These are phyloP conservation scores for Coemansia umbellata DNA, from an alignment of 192 early-diverging fungal genomes.

Conservation along the genomic window DNA sequence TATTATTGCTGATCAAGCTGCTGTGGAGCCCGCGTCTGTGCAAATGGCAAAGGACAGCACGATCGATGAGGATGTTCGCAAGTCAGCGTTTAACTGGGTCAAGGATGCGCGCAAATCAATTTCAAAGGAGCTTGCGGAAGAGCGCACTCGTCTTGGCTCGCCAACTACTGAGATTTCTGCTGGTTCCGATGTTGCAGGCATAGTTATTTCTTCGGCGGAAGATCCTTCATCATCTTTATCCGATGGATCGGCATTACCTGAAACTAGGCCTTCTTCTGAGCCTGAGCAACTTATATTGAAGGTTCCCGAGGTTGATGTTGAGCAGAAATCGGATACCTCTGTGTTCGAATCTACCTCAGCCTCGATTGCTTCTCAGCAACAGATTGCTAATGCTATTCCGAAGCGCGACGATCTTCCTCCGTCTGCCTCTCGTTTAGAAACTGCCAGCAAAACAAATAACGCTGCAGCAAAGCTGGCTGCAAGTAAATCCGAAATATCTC, in stretches of 20 bases:
- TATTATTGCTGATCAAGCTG: background rate
- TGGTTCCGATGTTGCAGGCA: background rate
- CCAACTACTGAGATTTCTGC: background rate
- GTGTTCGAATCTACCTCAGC: no score
- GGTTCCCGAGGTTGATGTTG: no score
- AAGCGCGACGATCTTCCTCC: background rate
- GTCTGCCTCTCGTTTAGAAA: background rate
- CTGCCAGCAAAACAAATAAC: slow-evolving; percentile 1
- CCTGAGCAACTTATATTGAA: no score
- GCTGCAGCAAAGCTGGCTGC: background rate
- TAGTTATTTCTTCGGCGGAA: background rate
- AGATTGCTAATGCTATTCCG: background rate
- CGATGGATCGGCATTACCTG: no score
- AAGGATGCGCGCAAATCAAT: slow-evolving; percentile 49
- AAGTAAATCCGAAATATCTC: background rate
- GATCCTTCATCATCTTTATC: background rate
- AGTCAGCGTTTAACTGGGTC: slow-evolving; percentile 46
- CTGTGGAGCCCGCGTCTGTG: no score
- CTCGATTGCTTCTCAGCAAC: no score
- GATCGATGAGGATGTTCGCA: slow-evolving; percentile 41
- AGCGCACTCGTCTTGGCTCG: slow-evolving; percentile 30
- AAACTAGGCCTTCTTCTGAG: no score
- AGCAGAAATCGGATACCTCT: no score
- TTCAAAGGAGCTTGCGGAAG: slow-evolving; percentile 46
- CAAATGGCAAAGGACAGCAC: background rate